Evolutionary conservation across 192 early-diverging fungal genomes (phyloP), one percentile per base, ranked within the genome.

Genomic region (Coemansia reversa): DNA sequence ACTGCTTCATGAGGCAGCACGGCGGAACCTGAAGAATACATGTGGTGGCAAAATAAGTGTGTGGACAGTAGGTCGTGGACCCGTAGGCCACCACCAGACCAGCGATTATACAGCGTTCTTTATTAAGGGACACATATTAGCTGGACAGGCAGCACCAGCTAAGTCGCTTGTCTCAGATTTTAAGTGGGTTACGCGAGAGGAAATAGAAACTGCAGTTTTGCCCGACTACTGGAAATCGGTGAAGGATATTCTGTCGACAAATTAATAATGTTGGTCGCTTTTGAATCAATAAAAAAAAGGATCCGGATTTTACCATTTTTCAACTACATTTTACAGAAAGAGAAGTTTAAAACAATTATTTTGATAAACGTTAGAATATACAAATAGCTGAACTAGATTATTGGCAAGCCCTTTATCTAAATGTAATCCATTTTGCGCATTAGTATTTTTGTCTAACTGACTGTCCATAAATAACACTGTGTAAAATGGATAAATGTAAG

Each of bases 11-110:
- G 72, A 93, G 86, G 92, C 90, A 50, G 92, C 94, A 33, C 77
- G 81, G 58, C 86, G 92, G 65, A 84, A 85, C 55, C 70, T 95
- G 58, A 74, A 75, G 39, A 88, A 89, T 32, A 79, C 80, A 42
- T 92, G 90, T 72, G 94, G 93, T 52, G 70, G 66, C 30, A 74
- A 84, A 52, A 88, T 94, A 88, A 90, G 92, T 63, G 81, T 87
- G 18, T 96, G 92, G 92, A 84, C 91, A 50, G 94, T 96, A 9
- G 93, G 93, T n/a, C 74, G 84, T 56, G 87, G 87, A 19, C 94
- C 94, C 4, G 84, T 94, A 47, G 91, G 91, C 7, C 87, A 91
- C 65, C 80, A 86, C 62, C 73, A 79, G 55, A 33, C 63, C 4
- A 67, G 58, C 18, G 75, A 69, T n/a, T 49, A 73, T 32, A 84